Base-by-base conservation (phyloP, 2,329 filamentous ascomycete species). In the Fusarium setosum region DNA sequence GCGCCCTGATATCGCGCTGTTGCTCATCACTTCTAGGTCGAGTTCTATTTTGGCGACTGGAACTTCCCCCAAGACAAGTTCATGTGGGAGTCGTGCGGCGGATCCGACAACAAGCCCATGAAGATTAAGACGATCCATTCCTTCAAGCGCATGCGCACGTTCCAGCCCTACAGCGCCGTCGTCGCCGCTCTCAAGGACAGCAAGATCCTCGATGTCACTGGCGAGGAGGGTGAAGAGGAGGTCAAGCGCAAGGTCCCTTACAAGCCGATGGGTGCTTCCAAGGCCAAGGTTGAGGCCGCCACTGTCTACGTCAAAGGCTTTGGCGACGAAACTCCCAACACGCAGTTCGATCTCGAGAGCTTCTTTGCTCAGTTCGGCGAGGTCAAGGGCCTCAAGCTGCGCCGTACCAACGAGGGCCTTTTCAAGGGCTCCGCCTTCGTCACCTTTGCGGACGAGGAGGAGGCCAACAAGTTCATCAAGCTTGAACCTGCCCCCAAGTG, bases 391-490 rank as follows among this genome's bases (percentile, higher is more conserved):
- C 90, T 99, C 63, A 94, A 95, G 74, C 91, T 99, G 65, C 93
- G 96, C 70, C 93, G 96, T 68, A 84, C 83, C 47, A 84, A 86
- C 40, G 82, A 90, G 61, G 89, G 89, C 73, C 81, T 86, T 51
- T 99, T 98, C 89, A 99, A 99, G 86, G 94, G 95, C 70, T 97
- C 93, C 69, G 93, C 97, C 59, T 98, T 97, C 75, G 93, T 97
- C 68, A 95, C 97, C 79, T 99, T 98, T 78, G 85, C 88, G 63
- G 87, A 88, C 48, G 90, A 94, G 73, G 92, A 96, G 69, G 86
- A 88, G 20, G 90, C 92, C 72, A 86, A 94, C 77, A 88, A 89
- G 59, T 99, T 99, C 80, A 82, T 97, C 62, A 88, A 83, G 13
- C 82, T 93, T 37, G 91, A 97, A 54, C 90, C 92, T 18, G 90